Evolutionary conservation across 2,329 filamentous ascomycete genomes (phyloP).

Genomic region (Cladosporium sphaerospermum): DNA sequence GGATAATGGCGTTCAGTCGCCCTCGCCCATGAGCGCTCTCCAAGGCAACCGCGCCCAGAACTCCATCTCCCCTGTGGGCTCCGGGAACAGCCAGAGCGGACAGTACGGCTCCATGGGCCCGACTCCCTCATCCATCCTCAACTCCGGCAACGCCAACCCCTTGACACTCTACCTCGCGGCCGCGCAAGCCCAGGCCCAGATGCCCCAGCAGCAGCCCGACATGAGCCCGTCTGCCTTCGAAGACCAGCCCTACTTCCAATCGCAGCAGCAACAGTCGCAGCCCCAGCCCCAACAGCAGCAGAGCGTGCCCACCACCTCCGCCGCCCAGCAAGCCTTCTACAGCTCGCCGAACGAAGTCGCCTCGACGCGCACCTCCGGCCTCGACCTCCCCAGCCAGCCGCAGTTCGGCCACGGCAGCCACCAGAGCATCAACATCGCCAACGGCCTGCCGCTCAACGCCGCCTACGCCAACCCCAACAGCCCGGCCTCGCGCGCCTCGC

Average conservation of each 20-base stretch:
- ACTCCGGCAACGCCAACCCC: constrained; percentile 74
- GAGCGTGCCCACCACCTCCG: constrained; percentile 3
- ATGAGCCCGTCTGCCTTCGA: constrained; percentile 32
- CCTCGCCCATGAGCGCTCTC: constrained; percentile 53
- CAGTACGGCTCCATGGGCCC: constrained; percentile 55
- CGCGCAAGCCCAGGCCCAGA: constrained; percentile 62
- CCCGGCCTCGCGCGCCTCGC: constrained; percentile 27
- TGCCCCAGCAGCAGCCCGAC: constrained; percentile 47
- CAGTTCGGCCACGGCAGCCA: constrained; percentile 50
- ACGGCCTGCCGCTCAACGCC: constrained; percentile 33
- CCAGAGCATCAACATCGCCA: constrained; percentile 44
- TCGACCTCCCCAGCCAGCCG: constrained; percentile 29
- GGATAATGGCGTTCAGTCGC: constrained; percentile 50
- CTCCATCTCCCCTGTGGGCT: constrained; percentile 56
- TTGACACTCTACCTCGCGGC: constrained; percentile 77
- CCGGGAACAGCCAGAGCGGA: constrained; percentile 50
- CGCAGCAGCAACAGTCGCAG: constrained; percentile 51
- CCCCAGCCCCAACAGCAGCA: constrained; percentile 40
- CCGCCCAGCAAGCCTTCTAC: constrained; percentile 69
- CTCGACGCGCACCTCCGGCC: constrained; percentile 19
- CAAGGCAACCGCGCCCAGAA: constrained; percentile 50
- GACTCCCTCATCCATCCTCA: constrained; percentile 69
- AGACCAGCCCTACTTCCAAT: constrained; percentile 27
- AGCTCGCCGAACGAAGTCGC: constrained; percentile 59
- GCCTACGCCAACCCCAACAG: constrained; percentile 23